phyloP scores from a whole-genome alignment of 2,329 filamentous ascomycete species.

The Sporothrix phasma region DNA sequence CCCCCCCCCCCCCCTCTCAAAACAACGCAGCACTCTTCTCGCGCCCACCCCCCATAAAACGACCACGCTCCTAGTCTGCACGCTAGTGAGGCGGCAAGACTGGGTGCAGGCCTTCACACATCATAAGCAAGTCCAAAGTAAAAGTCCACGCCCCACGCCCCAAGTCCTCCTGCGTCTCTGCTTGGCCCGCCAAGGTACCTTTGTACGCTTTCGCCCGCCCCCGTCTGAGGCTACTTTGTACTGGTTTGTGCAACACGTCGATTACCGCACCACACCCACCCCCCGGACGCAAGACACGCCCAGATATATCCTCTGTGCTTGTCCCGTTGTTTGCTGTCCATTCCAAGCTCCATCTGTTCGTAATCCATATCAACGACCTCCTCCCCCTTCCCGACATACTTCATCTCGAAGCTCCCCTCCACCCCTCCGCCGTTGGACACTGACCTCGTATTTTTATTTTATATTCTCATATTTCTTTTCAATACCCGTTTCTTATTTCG shows the following conservation, averaged over 20 bases:
- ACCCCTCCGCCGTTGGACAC: constrained; percentile 4
- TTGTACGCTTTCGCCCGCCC: not conserved
- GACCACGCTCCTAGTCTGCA: not conserved
- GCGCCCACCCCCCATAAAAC: constrained; percentile 9
- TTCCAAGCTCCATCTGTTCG: not conserved
- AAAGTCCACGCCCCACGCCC: not conserved
- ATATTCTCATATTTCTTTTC: not conserved
- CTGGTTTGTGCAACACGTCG: no score
- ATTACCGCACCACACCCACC: not conserved
- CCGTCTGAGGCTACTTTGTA: no score
- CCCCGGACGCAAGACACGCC: not conserved
- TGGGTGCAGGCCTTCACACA: constrained; percentile 16
- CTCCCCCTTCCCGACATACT: not conserved
- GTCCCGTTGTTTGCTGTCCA: not conserved
- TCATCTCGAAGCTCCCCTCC: not conserved
- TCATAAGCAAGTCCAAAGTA: not conserved
- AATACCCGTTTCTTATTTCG: not conserved
- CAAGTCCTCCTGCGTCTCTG: not conserved
- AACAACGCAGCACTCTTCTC: constrained; percentile 14
- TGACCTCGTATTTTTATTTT: not conserved
- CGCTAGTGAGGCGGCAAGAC: constrained; percentile 14
- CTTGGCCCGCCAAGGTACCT: not conserved
- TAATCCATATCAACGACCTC: constrained; percentile 17
- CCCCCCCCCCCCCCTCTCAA: constrained; percentile 11
- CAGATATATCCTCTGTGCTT: not conserved